Evolutionary conservation across 2,329 filamentous ascomycete species (phyloP).

Genomic region (Fulvia fulva): DNA sequence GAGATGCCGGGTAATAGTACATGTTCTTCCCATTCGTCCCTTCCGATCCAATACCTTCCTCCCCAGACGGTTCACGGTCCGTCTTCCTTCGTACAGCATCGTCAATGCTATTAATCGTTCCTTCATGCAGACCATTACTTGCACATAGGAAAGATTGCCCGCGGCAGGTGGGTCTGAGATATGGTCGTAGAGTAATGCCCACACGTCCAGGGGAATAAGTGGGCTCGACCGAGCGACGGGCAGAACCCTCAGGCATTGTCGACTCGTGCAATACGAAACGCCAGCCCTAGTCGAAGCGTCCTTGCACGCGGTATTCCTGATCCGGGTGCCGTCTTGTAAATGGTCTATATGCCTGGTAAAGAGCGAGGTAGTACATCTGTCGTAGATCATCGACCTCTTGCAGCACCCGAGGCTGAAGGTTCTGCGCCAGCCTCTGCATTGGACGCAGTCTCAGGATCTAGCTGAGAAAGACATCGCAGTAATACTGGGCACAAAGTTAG

Average conservation of each 20-base stretch:
- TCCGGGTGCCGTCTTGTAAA: neutral
- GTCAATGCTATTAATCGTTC: neutral
- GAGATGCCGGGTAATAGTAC: conserved; percentile 1
- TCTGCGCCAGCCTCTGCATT: conserved; percentile 14
- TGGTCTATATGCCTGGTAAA: neutral
- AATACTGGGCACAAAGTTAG: conserved; percentile 20
- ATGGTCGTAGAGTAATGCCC: neutral
- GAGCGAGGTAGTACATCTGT: neutral
- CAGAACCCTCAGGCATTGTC: neutral
- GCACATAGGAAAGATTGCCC: neutral
- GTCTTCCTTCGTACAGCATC: neutral
- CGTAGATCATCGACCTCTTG: conserved; percentile 16
- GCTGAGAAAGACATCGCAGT: conserved; percentile 19
- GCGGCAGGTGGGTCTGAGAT: neutral
- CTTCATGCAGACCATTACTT: neutral
- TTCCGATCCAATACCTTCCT: neutral
- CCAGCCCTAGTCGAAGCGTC: neutral
- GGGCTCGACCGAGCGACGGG: neutral
- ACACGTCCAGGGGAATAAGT: neutral
- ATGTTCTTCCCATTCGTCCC: neutral
- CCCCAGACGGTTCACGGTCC: neutral
- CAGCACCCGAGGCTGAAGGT: conserved; percentile 14
- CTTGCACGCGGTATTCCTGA: neutral
- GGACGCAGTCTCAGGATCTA: conserved; percentile 21
- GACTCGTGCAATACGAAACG: neutral